These are phyloP conservation scores for Panaeolus papilionaceus DNA, from an alignment of 768 basidiomycete species.

Conservation along the genomic window DNA sequence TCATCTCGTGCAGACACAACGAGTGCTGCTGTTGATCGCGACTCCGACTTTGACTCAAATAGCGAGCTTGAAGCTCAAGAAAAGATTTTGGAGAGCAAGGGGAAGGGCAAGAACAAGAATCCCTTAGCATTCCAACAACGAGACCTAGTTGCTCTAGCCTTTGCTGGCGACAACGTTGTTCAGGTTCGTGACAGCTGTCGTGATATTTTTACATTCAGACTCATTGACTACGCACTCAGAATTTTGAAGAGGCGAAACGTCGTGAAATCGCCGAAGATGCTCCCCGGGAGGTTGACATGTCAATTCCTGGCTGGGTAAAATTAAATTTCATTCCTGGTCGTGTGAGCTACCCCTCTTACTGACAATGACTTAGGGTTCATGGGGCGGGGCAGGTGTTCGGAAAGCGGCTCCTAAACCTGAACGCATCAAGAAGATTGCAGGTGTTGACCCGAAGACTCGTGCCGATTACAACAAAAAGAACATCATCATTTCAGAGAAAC, in stretches of 20 bases:
- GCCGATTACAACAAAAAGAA: conserved; percentile 86
- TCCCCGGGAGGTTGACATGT: conserved; percentile 85
- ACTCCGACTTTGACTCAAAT: conserved; percentile 48
- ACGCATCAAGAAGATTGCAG: conserved; percentile 82
- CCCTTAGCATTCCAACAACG: conserved; percentile 84
- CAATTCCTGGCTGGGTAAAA: conserved; percentile 94
- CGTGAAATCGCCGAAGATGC: conserved; percentile 87
- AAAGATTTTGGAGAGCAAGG: conserved; percentile 43
- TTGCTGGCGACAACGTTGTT: conserved; percentile 96
- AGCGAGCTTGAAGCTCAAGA: conserved; percentile 81
- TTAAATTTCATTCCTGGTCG: conserved; percentile 13
- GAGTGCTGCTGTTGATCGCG: conserved; percentile 61
- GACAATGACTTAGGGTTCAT: conserved; percentile 71
- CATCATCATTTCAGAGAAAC: conserved; percentile 95
- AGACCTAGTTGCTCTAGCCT: conserved; percentile 92
- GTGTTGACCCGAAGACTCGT: conserved; percentile 79
- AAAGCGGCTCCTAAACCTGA: conserved; percentile 67
- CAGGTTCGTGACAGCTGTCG: conserved; percentile 56
- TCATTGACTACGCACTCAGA: conserved; percentile 47
- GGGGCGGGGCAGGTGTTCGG: conserved; percentile 83
- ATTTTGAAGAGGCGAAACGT: conserved; percentile 85
- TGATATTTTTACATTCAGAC: conserved; percentile 6
- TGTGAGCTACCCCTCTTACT: neutral
- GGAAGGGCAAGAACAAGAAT: conserved; percentile 51
- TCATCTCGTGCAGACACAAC: conserved; percentile 42